Evolutionary conservation across 2,329 filamentous ascomycete genomes (phyloP).

Genomic region (Sphaerostilbella broomeana): DNA sequence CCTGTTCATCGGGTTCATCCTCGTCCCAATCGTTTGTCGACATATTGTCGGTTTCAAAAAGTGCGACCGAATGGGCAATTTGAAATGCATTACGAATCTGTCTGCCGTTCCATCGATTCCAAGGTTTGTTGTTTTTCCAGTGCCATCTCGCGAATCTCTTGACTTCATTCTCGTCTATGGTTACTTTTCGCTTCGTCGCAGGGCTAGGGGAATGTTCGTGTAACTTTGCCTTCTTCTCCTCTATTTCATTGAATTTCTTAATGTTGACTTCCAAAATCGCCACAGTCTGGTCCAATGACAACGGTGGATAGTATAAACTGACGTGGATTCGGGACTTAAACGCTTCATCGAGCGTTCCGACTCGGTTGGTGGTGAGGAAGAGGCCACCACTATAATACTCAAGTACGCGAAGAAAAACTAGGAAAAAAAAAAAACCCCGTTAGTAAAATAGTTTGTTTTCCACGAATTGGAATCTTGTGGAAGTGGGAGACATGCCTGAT

Average conservation of each 20-base stretch:
- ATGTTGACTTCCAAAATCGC: conserved; percentile 38
- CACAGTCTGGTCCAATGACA: conserved; percentile 31
- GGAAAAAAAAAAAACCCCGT: no score
- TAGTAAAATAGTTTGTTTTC: no score
- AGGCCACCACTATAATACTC: conserved; percentile 43
- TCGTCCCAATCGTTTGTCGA: no score
- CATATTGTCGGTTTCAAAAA: no score
- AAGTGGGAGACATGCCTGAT: no score
- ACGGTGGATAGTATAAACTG: conserved; percentile 36
- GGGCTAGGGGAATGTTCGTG: conserved; percentile 29
- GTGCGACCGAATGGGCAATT: conserved; percentile 31
- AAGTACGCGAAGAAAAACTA: conserved; percentile 40
- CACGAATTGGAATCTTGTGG: no score
- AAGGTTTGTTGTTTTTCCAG: conserved; percentile 23
- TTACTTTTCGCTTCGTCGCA: no score
- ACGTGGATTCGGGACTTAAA: conserved; percentile 43
- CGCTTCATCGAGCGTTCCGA: conserved; percentile 42
- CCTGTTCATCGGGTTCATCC: no score
- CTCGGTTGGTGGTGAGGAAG: conserved; percentile 46
- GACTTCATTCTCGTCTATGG: conserved; percentile 30
- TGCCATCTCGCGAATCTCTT: conserved; percentile 31
- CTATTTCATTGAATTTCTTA: conserved; percentile 30
- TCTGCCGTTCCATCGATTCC: conserved; percentile 31
- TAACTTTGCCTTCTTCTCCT: conserved; percentile 28
- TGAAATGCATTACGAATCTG: conserved; percentile 34